phyloP scores from a whole-genome alignment of 495 filamentous ascomycete species.

The Apiosordaria backusii region DNA sequence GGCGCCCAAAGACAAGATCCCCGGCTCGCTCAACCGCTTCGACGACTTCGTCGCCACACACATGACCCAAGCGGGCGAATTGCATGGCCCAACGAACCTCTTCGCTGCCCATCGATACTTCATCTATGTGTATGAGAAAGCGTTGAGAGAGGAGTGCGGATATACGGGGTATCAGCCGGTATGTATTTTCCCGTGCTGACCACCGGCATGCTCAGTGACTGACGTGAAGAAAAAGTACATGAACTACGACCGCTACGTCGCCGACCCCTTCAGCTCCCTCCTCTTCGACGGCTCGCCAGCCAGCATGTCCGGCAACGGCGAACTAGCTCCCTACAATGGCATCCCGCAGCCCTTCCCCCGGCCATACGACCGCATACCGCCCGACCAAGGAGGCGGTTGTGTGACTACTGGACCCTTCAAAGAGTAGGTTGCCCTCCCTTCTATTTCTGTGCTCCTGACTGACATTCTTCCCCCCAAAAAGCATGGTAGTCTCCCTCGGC shows the following conservation, averaged over 20 bases:
- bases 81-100: slow-evolving; percentile 57
- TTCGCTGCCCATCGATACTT: slow-evolving; percentile 69
- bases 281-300: slow-evolving; percentile 40
- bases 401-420: slow-evolving; percentile 57
- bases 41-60: slow-evolving; percentile 56
- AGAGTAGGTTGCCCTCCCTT: slow-evolving; percentile 8
- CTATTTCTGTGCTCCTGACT: not conserved
- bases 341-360: slow-evolving; percentile 2
- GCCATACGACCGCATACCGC: not conserved
- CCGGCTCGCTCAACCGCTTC: slow-evolving; percentile 48
- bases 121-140: slow-evolving; percentile 60
- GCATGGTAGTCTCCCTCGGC: slow-evolving; percentile 52
- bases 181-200: not conserved
- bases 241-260: slow-evolving; percentile 43
- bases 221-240: slow-evolving; percentile 42
- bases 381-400: slow-evolving; percentile 55
- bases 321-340: slow-evolving; percentile 11
- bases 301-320: slow-evolving; percentile 36
- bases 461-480: not conserved
- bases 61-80: slow-evolving; percentile 42
- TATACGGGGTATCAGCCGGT: slow-evolving; percentile 51
- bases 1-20: slow-evolving; percentile 39
- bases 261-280: slow-evolving; percentile 37
- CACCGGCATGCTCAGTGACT: not conserved
- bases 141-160: slow-evolving; percentile 65